Evolutionary conservation across 805 yeast species (phyloP), one percentile per base, ranked within the genome.

Genomic region (Saccharomycopsis fermentans): DNA sequence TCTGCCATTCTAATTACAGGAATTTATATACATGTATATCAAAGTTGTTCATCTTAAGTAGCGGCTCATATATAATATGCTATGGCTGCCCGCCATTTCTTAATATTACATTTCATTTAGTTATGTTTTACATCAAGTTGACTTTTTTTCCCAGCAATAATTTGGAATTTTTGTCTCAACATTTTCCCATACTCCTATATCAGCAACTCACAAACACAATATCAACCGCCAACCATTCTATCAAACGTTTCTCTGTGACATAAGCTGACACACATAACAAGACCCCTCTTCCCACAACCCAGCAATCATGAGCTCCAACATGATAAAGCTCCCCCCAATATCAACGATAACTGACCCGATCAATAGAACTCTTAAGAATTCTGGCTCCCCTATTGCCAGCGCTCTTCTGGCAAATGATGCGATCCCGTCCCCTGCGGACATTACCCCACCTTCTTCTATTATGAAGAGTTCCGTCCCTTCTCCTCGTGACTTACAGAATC

Each of bases 311-410:
- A 29, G 50, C 29, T 19, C 50, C 24, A 37, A 21, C 55, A 40
- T 35, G 62, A 55, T 60, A 19, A 43, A 56, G 16, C 51, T 60
- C 24, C 63, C 63, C 26, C 54, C 63, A 39, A 55, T 60, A 39
- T 51, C 56, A 5, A 51, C 47, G 6, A 55, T 60, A 9, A 56
- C 62, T 19, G 55, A 59, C 19, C 50, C 58, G 4, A 26, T 59
- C n/a, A 59, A 57, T 26, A 17, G 19, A 34, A 57, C n/a, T 55
- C 26, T 43, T 9, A 43, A 43, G 14, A 43, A 21, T 16, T 21
- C 27, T 3, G 27, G 26, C 12, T 43, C 50, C 14, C 50, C 50
- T 2, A 21, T 43, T 17, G 29, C 29, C 50, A 43, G 50, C 26
- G n/a, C 50, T 11, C 27, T 43, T 24, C 50, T 26, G 16, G 29